Conservation (phyloP, 108 stramenopile species). For the Cyclotella kingstonii region DNA sequence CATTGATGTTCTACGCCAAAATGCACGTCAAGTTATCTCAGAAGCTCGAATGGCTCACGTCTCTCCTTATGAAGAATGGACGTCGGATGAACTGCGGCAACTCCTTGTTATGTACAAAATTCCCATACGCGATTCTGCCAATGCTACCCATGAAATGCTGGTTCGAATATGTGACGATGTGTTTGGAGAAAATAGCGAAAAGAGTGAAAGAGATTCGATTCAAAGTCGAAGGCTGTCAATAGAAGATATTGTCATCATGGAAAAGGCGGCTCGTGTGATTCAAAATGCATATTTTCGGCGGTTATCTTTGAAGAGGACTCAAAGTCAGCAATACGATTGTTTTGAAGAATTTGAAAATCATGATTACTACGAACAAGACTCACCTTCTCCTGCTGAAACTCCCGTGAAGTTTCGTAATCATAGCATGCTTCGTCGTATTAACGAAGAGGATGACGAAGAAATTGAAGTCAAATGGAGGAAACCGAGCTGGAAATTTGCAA, state of each 20-base stretch:
- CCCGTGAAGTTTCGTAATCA: constrained; percentile 6
- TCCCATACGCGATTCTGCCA: constrained; percentile 46
- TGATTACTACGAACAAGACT: constrained; percentile 1
- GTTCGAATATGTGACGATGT: constrained; percentile 53
- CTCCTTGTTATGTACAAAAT: constrained; percentile 47
- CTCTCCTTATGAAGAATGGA: constrained; percentile 49
- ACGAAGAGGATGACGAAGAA: constrained; percentile 44
- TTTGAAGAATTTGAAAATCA: constrained; percentile 5
- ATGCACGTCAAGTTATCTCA: constrained; percentile 21
- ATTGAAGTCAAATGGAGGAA: constrained; percentile 44
- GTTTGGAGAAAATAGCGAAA: constrained; percentile 32
- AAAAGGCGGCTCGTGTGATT: constrained; percentile 32
- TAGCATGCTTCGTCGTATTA: constrained; percentile 33
- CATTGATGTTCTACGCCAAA: constrained; percentile 19
- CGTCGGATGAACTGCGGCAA: constrained; percentile 36
- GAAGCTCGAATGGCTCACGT: constrained; percentile 29
- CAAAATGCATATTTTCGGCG: constrained; percentile 40
- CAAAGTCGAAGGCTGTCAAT: constrained; percentile 16
- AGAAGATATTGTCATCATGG: constrained; percentile 32
- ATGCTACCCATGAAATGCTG: constrained; percentile 47
- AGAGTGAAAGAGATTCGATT: constrained; percentile 19
- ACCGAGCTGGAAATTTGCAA: constrained; percentile 50
- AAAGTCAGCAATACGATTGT: constrained; percentile 2
- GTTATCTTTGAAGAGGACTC: constrained; percentile 15
- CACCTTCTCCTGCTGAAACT: background rate